A percentile compares a stretch with the other conserved stretches of the same genome.
Conservation (phyloP, 2,329 filamentous ascomycete species). For the Trichoderma polysporum region DNA sequence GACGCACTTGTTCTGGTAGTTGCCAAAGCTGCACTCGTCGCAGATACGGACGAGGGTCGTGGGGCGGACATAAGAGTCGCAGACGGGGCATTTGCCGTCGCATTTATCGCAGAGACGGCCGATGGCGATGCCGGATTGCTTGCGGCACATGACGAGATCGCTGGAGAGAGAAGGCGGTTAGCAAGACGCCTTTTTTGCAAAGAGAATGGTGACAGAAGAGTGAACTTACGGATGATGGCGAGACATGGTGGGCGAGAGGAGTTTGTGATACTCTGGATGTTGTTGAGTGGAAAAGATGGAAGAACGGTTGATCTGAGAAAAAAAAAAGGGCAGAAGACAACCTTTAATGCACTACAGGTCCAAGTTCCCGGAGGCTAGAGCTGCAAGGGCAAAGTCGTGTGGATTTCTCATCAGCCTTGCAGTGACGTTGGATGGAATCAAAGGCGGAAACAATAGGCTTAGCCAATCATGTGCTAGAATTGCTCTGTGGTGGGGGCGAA, state of each 20-base stretch:
- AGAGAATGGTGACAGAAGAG: neutral
- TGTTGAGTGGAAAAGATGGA: neutral
- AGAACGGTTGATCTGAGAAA: neutral
- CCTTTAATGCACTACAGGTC: neutral
- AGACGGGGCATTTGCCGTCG: slow-evolving; percentile 98
- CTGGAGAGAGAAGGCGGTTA: slow-evolving; percentile 43
- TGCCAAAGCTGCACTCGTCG: slow-evolving; percentile 98
- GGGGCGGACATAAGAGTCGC: slow-evolving; percentile 97
- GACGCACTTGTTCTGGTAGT: slow-evolving; percentile 99
- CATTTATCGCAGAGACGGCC: slow-evolving; percentile 99
- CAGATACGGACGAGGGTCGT: slow-evolving; percentile 97
- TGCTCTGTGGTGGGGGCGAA: slow-evolving; percentile 14
- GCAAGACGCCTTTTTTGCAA: slow-evolving; percentile 21
- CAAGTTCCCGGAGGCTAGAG: neutral
- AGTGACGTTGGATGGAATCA: slow-evolving; percentile 25
- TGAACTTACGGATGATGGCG: slow-evolving; percentile 82
- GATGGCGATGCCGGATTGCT: slow-evolving; percentile 96
- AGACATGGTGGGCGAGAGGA: slow-evolving; percentile 62
- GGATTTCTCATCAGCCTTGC: slow-evolving; percentile 52
- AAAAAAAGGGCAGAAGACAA: neutral
- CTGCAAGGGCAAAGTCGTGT: slow-evolving; percentile 23
- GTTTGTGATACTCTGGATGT: neutral
- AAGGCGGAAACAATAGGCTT: neutral
- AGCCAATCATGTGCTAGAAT: slow-evolving; percentile 13
- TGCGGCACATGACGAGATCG: slow-evolving; percentile 99